Evolutionary conservation across 352 stramenopile genomes (phyloP), one percentile per base, ranked within the genome.

Genomic region (Ophiocytium majus): DNA sequence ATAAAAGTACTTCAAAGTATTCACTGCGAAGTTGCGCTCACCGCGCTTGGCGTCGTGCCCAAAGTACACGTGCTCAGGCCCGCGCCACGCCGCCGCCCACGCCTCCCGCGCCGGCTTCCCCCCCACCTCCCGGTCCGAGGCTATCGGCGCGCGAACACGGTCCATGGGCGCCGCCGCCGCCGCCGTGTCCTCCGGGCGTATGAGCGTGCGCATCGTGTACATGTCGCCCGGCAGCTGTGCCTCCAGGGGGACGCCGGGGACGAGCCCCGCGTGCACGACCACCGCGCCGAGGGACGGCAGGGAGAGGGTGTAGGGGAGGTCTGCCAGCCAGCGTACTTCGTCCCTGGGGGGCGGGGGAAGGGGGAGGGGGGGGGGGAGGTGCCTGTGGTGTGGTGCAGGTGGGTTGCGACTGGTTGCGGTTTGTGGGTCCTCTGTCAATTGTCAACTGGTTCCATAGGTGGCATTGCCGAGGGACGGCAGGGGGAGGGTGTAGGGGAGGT

Each of bases 181-280:
- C 28, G 33, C 32, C 28, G n/a, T 82, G 36, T 32, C n/a, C 19
- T 50, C 0, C 36, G 32, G 1, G 49, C 23, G 31, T 23, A 19
- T 76, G 36, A 82, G 80, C n/a, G 34, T n/a, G 49, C 84, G 80
- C 84, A 88, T 88, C 34, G 34, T 80, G 5, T 80, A 85, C 84
- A 88, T 88, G 10, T 85, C 79, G 31, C 49, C 66, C 19, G 81
- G 57, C 23, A 71, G 43, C 63, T 88, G 84, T 19, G 50, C 36
- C 19, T 82, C 28, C 32, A 88, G 81, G 19, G 80, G 81, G n/a
- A 88, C 81, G 31, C 84, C 84, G 19, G 84, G 81, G 19, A 89
- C 83, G 33, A 89, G 81, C 10, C 86, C 86, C 10, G 86, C 86
- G 79, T 89, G 86, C 75, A 89, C 86, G 9, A 89, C 80, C 33